Evolutionary conservation across 208 protist species (phyloP).

Genomic region (Wallacemonas sp.): DNA sequence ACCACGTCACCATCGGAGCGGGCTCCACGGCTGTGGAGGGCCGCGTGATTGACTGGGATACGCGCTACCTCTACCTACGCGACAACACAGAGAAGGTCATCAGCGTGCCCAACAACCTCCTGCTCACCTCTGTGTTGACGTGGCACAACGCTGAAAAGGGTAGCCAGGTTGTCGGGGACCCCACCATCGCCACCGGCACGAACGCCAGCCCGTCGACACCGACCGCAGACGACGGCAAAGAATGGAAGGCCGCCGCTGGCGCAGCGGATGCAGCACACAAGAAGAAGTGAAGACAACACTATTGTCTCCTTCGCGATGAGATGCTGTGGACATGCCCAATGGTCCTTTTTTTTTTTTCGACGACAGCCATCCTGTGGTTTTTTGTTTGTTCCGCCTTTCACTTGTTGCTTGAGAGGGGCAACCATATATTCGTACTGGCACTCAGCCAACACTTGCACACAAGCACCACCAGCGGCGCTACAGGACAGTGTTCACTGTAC

Average conservation of each 20-base stretch:
- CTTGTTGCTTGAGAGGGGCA: too few relatives aligned
- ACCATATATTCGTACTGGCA: too few relatives aligned
- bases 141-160: constrained; percentile 29
- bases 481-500: too few relatives aligned
- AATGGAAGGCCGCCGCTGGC: constrained; percentile 25
- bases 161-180: neutral
- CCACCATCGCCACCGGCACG: too few relatives aligned
- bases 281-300: constrained; percentile 9
- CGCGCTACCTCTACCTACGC: constrained; percentile 75
- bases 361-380: too few relatives aligned
- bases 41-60: constrained; percentile 74
- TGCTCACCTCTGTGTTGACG: constrained; percentile 71
- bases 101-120: constrained; percentile 72
- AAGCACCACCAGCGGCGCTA: too few relatives aligned
- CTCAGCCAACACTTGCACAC: too few relatives aligned
- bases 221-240: constrained; percentile 19
- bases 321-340: neutral
- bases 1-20: constrained; percentile 53
- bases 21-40: constrained; percentile 41
- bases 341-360: neutral
- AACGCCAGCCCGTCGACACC: too few relatives aligned
- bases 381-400: neutral
- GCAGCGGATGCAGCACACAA: neutral
- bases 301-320: too few relatives aligned
- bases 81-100: constrained; percentile 41